These are phyloP conservation scores for Penicillium corylophilum DNA, from an alignment of 2,329 filamentous ascomycete species.

Conservation along the genomic window DNA sequence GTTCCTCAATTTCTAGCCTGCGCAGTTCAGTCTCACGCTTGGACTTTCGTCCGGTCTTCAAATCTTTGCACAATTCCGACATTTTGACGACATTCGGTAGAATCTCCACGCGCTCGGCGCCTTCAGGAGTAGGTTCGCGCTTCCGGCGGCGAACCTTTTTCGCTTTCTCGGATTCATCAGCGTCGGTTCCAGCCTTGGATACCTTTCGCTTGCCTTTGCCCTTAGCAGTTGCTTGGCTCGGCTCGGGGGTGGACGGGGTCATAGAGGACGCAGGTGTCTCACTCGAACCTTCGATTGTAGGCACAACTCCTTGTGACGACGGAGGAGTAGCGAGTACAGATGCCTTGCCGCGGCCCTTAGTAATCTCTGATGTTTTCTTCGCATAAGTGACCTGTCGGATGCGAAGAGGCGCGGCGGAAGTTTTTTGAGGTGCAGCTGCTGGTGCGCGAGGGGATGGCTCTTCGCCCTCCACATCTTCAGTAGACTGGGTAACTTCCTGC, in stretches of 20 bases:
- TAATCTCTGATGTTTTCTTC: conserved; percentile 15
- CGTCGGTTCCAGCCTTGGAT: conserved; percentile 25
- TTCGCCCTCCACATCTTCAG: conserved; percentile 6
- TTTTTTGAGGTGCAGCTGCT: conserved; percentile 2
- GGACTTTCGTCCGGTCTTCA: conserved; percentile 56
- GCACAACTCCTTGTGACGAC: conserved; percentile 22
- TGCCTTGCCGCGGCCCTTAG: conserved; percentile 7
- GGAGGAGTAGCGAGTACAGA: conserved; percentile 23
- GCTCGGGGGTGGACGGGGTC: conserved; percentile 23
- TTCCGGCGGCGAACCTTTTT: conserved; percentile 34
- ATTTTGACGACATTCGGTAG: conserved; percentile 56
- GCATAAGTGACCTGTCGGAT: conserved; percentile 1
- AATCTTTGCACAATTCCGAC: conserved; percentile 56
- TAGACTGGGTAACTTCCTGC: conserved; percentile 2
- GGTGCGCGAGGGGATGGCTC: conserved; percentile 6
- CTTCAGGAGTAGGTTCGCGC: conserved; percentile 48
- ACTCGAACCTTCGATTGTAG: conserved; percentile 19
- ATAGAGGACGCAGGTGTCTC: conserved; percentile 20
- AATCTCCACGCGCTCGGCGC: conserved; percentile 52
- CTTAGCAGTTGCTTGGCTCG: conserved; percentile 19
- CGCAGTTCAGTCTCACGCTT: conserved; percentile 58
- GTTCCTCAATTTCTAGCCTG: conserved; percentile 56
- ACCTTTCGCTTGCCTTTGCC: conserved; percentile 28
- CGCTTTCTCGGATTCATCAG: conserved; percentile 19
- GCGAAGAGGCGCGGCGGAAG: conserved; percentile 10